Conservation (phyloP, 106 monocot species). For the Gastrodia elata region DNA sequence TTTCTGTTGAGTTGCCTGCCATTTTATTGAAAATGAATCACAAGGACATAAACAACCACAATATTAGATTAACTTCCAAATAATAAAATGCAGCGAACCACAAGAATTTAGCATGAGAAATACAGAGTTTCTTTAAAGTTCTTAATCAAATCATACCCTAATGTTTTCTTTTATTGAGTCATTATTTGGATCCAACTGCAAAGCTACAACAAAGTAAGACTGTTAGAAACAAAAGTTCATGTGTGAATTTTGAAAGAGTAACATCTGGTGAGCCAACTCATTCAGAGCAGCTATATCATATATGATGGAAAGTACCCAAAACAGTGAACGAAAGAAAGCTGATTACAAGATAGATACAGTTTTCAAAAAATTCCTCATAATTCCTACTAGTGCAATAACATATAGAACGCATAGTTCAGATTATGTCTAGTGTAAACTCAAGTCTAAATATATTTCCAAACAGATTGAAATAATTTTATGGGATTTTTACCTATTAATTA, state of each 20-base stretch:
- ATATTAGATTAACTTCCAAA: neutral
- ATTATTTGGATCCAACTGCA: slow-evolving; percentile 46
- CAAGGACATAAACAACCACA: neutral
- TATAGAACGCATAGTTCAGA: no score
- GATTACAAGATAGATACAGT: neutral
- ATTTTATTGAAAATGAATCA: slow-evolving; percentile 6
- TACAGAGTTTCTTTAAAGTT: neutral
- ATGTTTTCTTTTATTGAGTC: slow-evolving; percentile 32
- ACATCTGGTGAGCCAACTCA: neutral
- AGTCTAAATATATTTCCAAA: no score
- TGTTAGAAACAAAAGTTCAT: neutral
- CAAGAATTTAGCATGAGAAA: neutral
- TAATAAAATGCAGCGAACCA: neutral
- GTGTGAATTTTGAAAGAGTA: neutral
- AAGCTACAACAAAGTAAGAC: slow-evolving; percentile 21
- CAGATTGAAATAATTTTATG: no score
- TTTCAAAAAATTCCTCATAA: neutral
- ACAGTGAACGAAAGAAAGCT: neutral
- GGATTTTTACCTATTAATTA: no score
- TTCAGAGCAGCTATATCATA: neutral
- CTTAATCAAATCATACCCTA: slow-evolving; percentile 19
- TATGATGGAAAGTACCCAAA: neutral
- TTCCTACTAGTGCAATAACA: no score
- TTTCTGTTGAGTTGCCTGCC: slow-evolving; percentile 31
- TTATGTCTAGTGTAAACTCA: no score